Percentiles rank a stretch among this genome's conserved stretches.
These are phyloP conservation scores for Suillus decipiens DNA, from an alignment of 768 basidiomycete genomes.

Conservation along the genomic window DNA sequence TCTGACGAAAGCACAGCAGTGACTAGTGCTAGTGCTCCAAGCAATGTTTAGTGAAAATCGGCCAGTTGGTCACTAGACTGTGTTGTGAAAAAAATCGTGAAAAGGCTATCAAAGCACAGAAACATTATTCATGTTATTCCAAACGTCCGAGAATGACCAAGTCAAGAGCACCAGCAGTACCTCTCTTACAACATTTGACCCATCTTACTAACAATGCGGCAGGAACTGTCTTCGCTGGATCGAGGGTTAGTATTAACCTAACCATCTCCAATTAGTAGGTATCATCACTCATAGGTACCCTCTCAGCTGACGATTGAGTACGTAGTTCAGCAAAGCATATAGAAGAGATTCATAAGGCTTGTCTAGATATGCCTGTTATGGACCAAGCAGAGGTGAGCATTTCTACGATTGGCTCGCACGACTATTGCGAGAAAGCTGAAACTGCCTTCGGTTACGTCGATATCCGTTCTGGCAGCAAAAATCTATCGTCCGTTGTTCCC, in stretches of 20 bases:
- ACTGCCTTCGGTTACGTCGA: constrained; percentile 25
- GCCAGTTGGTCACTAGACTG: constrained; percentile 26
- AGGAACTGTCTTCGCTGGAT: constrained; percentile 17
- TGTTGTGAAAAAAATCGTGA: constrained; percentile 45
- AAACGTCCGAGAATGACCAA: no score
- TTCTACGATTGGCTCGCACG: background rate
- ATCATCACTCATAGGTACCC: background rate
- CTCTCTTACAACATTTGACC: constrained; percentile 48
- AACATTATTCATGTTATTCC: background rate
- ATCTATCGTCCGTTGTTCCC: no score
- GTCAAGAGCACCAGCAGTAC: constrained; percentile 51
- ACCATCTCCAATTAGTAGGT: constrained; percentile 76
- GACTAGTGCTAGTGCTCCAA: constrained; percentile 41
- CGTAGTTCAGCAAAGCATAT: constrained; percentile 65
- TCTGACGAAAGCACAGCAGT: constrained; percentile 12
- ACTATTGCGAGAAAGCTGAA: background rate
- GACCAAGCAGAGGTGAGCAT: constrained; percentile 78
- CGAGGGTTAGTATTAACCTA: no score
- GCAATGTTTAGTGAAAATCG: constrained; percentile 27
- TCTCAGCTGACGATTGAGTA: constrained; percentile 23
- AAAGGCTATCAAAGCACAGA: constrained; percentile 33
- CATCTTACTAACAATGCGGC: constrained; percentile 30
- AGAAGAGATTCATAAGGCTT: constrained; percentile 53
- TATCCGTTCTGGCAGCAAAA: constrained; percentile 40
- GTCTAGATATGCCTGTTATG: constrained; percentile 61